These are phyloP conservation scores for Pseudopyricularia javanii DNA, from an alignment of 2,329 filamentous ascomycete species.

Conservation along the genomic window DNA sequence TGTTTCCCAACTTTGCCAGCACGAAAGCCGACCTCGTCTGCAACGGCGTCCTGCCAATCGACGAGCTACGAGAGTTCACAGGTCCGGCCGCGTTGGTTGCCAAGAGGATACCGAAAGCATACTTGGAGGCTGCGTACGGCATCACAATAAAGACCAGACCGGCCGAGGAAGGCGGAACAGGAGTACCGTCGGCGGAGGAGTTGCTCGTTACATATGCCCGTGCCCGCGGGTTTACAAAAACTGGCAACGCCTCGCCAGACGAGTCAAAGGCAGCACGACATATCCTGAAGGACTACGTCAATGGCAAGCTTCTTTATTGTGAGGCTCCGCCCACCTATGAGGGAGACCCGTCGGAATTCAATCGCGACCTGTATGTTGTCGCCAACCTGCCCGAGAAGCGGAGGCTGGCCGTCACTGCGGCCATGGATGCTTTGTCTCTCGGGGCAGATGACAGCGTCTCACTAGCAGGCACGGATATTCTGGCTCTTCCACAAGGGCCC, in stretches of 20 bases:
- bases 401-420: slow-evolving; percentile 47
- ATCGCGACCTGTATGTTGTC: slow-evolving; percentile 76
- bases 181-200: slow-evolving; percentile 73
- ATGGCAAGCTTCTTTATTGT: slow-evolving; percentile 85
- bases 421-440: slow-evolving; percentile 33
- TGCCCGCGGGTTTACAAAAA: slow-evolving; percentile 82
- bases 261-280: slow-evolving; percentile 83
- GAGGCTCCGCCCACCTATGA: slow-evolving; percentile 66
- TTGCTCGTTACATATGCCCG: slow-evolving; percentile 75
- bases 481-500: slow-evolving; percentile 44
- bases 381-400: slow-evolving; percentile 73
- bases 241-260: slow-evolving; percentile 81
- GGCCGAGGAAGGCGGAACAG: slow-evolving; percentile 84
- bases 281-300: slow-evolving; percentile 94
- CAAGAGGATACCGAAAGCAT: slow-evolving; percentile 71
- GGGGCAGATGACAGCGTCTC: slow-evolving; percentile 19
- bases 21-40: slow-evolving; percentile 95
- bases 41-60: slow-evolving; percentile 89
- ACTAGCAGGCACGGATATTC: slow-evolving; percentile 31
- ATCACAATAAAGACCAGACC: slow-evolving; percentile 76
- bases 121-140: slow-evolving; percentile 87
- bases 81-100: slow-evolving; percentile 78
- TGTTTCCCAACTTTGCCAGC: slow-evolving; percentile 94
- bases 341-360: slow-evolving; percentile 67
- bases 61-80: slow-evolving; percentile 86